phyloP scores from a whole-genome alignment of 805 yeast genomes.

The Ogataea methylovora region DNA sequence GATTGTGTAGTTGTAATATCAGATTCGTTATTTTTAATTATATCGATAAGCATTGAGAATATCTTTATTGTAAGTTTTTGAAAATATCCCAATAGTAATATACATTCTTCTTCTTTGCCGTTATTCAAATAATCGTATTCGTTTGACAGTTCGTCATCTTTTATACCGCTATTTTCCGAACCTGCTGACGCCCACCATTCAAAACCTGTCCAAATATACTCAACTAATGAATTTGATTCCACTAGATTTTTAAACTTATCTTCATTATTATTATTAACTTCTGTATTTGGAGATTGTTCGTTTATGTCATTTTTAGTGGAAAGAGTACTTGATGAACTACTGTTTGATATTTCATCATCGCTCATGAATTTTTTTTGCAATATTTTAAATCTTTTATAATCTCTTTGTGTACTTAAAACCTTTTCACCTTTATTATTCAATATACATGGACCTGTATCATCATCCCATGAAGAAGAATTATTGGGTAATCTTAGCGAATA shows the following conservation, averaged over 20 bases:
- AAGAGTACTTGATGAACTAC: too few relatives aligned
- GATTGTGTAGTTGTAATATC: slow-evolving; percentile 6
- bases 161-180: slow-evolving; percentile 28
- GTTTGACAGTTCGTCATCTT: slow-evolving; percentile 32
- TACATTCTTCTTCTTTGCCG: neutral
- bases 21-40: slow-evolving; percentile 26
- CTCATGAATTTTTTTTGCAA: slow-evolving; percentile 16
- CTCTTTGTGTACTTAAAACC: slow-evolving; percentile 24
- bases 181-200: slow-evolving; percentile 91
- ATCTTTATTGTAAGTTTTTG: slow-evolving; percentile 39
- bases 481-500: slow-evolving; percentile 23
- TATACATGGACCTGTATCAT: slow-evolving; percentile 14
- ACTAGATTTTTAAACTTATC: slow-evolving; percentile 14
- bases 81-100: slow-evolving; percentile 39
- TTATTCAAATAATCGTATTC: slow-evolving; percentile 4
- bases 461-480: slow-evolving; percentile 5
- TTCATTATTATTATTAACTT: neutral
- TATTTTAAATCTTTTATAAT: slow-evolving; percentile 26
- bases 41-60: slow-evolving; percentile 29
- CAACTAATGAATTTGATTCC: slow-evolving; percentile 47
- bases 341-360: slow-evolving; percentile 36
- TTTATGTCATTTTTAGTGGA: too few relatives aligned
- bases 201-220: slow-evolving; percentile 59
- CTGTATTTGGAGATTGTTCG: too few relatives aligned
- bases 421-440: slow-evolving; percentile 1